Conservation (phyloP, 306 rosid genomes). For the Styphnolobium japonicum region DNA sequence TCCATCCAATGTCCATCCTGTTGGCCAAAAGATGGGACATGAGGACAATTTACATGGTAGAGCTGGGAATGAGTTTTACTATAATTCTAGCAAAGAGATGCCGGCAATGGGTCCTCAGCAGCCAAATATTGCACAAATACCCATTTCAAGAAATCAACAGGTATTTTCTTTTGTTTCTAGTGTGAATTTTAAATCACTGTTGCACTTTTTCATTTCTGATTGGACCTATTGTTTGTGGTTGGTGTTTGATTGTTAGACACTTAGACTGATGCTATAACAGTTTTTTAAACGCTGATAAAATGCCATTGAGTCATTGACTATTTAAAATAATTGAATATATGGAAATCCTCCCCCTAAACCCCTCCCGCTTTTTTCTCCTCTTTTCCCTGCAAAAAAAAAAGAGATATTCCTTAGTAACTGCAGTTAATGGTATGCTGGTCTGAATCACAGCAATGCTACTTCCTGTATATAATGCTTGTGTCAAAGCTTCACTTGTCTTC, state of each 20-base stretch:
- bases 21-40: conserved; percentile 51
- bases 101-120: conserved; percentile 56
- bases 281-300: not conserved
- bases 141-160: conserved; percentile 71
- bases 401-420: not conserved
- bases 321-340: not conserved
- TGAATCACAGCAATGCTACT: not conserved
- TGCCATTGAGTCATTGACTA: not conserved
- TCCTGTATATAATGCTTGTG: not conserved
- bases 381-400: too few relatives aligned
- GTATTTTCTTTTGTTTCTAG: conserved; percentile 31
- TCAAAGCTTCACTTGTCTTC: not conserved
- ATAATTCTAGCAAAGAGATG: conserved; percentile 61
- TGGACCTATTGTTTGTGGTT: not conserved
- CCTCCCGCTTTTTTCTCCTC: too few relatives aligned
- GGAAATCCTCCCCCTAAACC: not conserved
- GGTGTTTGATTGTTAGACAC: not conserved
- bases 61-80: conserved; percentile 67
- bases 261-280: not conserved
- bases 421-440: not conserved
- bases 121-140: conserved; percentile 69
- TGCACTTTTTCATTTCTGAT: not conserved
- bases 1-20: conserved; percentile 60
- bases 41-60: conserved; percentile 58
- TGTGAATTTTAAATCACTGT: not conserved